These are phyloP conservation scores for Rhododendron simsii DNA, from an alignment of 148 eudicot genomes.

Conservation along the genomic window DNA sequence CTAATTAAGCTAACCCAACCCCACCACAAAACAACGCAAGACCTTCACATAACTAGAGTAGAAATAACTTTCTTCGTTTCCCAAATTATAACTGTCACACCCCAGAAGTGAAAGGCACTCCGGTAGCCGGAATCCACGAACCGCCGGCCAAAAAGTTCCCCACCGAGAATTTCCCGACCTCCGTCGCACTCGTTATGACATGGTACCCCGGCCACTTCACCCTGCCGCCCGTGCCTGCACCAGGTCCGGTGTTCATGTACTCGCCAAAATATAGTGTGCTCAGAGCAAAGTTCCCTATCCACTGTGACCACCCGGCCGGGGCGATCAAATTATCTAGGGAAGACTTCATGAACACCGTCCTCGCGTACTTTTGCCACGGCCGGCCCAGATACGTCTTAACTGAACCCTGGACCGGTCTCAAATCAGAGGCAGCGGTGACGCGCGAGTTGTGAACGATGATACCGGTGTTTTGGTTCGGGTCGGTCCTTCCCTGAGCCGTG, in stretches of 20 bases:
- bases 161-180: conserved; percentile 42
- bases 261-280: conserved; percentile 47
- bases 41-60: no score
- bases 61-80: no score
- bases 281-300: conserved; percentile 42
- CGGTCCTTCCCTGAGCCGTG: conserved; percentile 22
- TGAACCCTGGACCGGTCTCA: conserved; percentile 11
- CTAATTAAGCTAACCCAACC: no score
- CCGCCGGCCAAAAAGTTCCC: conserved; percentile 42
- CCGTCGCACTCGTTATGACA: conserved; percentile 23
- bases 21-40: neutral
- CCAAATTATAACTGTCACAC: conserved; percentile 19
- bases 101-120: conserved; percentile 45
- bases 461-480: conserved; percentile 18
- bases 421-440: conserved; percentile 13
- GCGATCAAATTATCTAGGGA: conserved; percentile 30
- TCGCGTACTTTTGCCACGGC: conserved; percentile 49
- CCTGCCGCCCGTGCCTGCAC: conserved; percentile 40
- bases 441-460: conserved; percentile 20
- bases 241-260: conserved; percentile 50
- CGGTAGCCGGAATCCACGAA: conserved; percentile 45
- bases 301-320: conserved; percentile 45
- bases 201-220: conserved; percentile 59
- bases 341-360: conserved; percentile 41
- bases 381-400: conserved; percentile 41